phyloP scores from a whole-genome alignment of 129 eudicot species.

The Heracleum sosnowskyi region DNA sequence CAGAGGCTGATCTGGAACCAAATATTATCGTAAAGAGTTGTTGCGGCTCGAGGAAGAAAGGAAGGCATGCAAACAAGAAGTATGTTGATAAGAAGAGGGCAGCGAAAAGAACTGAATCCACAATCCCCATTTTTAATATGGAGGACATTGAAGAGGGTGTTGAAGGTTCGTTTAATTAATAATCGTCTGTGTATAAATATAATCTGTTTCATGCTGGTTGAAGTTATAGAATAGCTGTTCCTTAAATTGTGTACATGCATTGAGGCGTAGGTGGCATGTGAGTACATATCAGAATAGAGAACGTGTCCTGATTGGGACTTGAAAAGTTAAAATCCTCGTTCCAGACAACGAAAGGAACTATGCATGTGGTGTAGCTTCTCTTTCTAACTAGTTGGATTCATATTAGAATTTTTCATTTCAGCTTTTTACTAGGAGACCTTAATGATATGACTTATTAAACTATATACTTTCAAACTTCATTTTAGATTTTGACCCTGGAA shows the following conservation, averaged over 20 bases:
- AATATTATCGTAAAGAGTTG: constrained; percentile 65
- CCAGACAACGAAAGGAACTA: background rate
- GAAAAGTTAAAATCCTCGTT: background rate
- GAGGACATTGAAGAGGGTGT: constrained; percentile 81
- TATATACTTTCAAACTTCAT: background rate
- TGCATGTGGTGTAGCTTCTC: background rate
- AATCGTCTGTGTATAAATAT: background rate
- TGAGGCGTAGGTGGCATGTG: background rate
- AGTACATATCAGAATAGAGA: background rate
- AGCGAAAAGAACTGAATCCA: constrained; percentile 66
- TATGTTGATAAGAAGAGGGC: constrained; percentile 62
- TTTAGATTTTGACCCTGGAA: background rate
- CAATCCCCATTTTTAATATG: constrained; percentile 63
- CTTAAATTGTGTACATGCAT: background rate
- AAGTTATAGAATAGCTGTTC: background rate
- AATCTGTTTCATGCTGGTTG: background rate
- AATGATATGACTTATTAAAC: background rate
- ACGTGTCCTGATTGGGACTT: background rate
- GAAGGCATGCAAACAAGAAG: constrained; percentile 43
- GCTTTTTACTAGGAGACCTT: background rate
- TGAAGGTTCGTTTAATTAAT: constrained; percentile 36
- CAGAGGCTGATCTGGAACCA: constrained; percentile 75
- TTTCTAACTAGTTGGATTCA: background rate
- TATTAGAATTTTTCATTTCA: background rate
- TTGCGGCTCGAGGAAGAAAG: constrained; percentile 74